Evolutionary conservation across 169 alveolate genomes (phyloP).

Genomic region (Babesia bovis): DNA sequence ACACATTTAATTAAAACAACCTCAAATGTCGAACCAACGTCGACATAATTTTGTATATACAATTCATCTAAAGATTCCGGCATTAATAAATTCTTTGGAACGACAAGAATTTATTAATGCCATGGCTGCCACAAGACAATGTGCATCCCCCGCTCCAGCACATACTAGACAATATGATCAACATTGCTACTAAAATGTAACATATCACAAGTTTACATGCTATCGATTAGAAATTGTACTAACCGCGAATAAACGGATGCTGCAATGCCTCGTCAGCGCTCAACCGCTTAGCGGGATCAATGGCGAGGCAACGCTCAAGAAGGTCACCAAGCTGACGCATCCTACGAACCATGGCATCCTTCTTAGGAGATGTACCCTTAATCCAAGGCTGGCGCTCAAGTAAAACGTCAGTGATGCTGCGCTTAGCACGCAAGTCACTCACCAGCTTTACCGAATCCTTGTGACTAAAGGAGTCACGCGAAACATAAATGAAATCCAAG

Average conservation of each 20-base stretch:
- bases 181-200: no score
- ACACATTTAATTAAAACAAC: constrained; percentile 4
- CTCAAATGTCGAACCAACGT: constrained; percentile 39
- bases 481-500: constrained; percentile 73
- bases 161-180: no score
- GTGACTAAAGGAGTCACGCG: constrained; percentile 80
- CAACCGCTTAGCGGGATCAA: constrained; percentile 94
- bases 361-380: constrained; percentile 30
- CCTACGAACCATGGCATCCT: constrained; percentile 65
- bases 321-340: constrained; percentile 89
- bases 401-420: constrained; percentile 75
- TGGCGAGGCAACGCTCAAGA: constrained; percentile 88
- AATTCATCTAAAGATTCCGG: neutral
- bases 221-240: no score
- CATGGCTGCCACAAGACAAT: no score
- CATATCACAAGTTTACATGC: no score
- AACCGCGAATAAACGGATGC: constrained; percentile 89
- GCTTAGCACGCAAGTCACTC: constrained; percentile 80
- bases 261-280: constrained; percentile 94
- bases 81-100: no score
- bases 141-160: no score
- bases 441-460: constrained; percentile 75
- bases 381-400: constrained; percentile 76
- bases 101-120: no score
- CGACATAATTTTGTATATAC: neutral